These are phyloP conservation scores for Hamamelis virginiana DNA, from an alignment of 164 flowering plant species.

Conservation along the genomic window DNA sequence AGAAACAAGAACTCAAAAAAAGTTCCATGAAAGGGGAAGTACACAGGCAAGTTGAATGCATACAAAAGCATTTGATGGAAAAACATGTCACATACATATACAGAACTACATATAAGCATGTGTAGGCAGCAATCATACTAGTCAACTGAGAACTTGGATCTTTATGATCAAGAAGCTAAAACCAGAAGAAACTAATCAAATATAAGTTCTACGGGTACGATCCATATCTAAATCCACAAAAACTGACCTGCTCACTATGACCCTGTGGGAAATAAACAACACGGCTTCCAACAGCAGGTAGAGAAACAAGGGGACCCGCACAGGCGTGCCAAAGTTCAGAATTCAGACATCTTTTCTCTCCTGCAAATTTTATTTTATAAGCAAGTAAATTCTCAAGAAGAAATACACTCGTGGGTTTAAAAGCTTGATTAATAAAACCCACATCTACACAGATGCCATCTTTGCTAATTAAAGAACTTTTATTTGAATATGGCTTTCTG, in stretches of 20 bases:
- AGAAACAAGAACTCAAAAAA: no score
- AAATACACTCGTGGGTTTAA: background rate
- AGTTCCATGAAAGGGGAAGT: no score
- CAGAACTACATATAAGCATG: no score
- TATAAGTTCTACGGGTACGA: no score
- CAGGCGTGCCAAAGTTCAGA: conserved; percentile 99
- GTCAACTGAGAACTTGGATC: background rate
- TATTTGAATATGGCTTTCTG: background rate
- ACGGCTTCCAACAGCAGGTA: conserved; percentile 85
- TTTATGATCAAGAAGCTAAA: background rate
- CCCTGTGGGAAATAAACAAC: conserved; percentile 95
- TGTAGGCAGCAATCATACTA: background rate
- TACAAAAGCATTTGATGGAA: no score
- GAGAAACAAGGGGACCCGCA: conserved; percentile 96
- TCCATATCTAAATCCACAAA: background rate
- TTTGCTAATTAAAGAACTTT: background rate
- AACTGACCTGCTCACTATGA: conserved; percentile 85
- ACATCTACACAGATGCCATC: background rate
- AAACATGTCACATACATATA: no score
- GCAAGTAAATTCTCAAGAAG: background rate
- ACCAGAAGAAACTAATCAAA: background rate
- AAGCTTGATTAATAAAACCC: background rate
- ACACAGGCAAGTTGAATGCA: no score
- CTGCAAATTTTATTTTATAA: conserved; percentile 33
- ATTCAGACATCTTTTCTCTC: conserved; percentile 72